Percentiles rank a stretch among this genome's conserved stretches.
Evolutionary conservation across 2,329 filamentous ascomycete species (phyloP).

Genomic region (Thelonectria discophora): DNA sequence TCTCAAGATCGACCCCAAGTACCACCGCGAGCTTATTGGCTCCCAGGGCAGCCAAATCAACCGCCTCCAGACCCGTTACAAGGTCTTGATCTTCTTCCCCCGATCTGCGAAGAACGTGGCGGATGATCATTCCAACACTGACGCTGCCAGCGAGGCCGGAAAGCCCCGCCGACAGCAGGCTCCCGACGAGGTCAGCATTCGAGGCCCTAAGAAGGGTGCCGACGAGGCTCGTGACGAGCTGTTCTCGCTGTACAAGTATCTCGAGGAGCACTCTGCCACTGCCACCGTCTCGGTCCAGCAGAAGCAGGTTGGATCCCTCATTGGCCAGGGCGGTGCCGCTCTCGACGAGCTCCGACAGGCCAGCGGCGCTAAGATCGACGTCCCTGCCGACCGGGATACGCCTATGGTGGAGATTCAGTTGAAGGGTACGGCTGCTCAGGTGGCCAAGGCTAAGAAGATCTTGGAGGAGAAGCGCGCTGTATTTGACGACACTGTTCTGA

Average conservation of each 20-base stretch:
- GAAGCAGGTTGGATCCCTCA: constrained; percentile 91
- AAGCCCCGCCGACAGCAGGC: constrained; percentile 76
- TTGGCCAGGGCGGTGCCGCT: constrained; percentile 87
- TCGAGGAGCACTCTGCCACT: constrained; percentile 85
- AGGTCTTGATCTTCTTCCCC: constrained; percentile 95
- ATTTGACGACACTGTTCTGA: constrained; percentile 89
- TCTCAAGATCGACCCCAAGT: constrained; percentile 92
- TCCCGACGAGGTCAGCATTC: constrained; percentile 87
- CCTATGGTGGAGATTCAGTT: constrained; percentile 86
- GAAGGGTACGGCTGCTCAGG: constrained; percentile 90
- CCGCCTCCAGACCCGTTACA: constrained; percentile 89
- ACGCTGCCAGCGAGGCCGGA: constrained; percentile 73
- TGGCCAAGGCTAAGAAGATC: constrained; percentile 90
- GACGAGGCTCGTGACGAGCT: constrained; percentile 94
- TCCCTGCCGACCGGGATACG: constrained; percentile 81
- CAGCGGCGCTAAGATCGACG: constrained; percentile 90
- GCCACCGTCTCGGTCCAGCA: constrained; percentile 86
- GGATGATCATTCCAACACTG: constrained; percentile 76
- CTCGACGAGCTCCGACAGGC: constrained; percentile 88
- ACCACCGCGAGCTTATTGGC: constrained; percentile 93
- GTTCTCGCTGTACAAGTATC: constrained; percentile 85
- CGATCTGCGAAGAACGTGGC: constrained; percentile 66
- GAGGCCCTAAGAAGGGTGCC: constrained; percentile 91
- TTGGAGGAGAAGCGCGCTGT: constrained; percentile 85
- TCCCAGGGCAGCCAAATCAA: constrained; percentile 88